These are phyloP conservation scores for Ormosia semicastrata DNA, from an alignment of 306 rosid species.

Conservation along the genomic window DNA sequence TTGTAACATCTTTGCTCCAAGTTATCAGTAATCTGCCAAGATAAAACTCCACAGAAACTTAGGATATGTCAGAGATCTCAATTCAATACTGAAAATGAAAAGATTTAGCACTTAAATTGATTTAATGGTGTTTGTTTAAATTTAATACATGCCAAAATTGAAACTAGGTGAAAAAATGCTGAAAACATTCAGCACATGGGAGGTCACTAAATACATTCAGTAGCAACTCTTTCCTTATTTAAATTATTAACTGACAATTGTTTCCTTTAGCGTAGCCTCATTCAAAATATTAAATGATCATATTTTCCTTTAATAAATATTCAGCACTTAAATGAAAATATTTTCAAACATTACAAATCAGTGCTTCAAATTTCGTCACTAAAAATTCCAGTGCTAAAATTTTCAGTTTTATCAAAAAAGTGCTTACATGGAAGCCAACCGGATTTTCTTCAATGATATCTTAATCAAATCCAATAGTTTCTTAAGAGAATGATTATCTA, in stretches of 20 bases:
- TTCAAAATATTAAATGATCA: slow-evolving; percentile 2
- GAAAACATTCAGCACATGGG: slow-evolving; percentile 9
- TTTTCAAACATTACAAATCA: slow-evolving; percentile 19
- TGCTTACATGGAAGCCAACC: slow-evolving; percentile 11
- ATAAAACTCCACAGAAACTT: slow-evolving; percentile 29
- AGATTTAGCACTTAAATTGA: slow-evolving; percentile 2
- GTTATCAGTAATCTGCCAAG: slow-evolving; percentile 65
- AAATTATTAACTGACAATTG: neutral
- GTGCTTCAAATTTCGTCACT: neutral
- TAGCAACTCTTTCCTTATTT: neutral
- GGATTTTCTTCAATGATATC: neutral
- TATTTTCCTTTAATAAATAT: slow-evolving; percentile 3
- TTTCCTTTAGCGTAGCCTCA: neutral
- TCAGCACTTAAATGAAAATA: slow-evolving; percentile 3
- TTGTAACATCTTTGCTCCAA: slow-evolving; percentile 88
- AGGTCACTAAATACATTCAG: neutral
- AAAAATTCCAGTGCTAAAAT: neutral
- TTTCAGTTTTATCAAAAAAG: neutral
- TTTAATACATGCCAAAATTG: slow-evolving; percentile 12
- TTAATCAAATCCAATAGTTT: neutral
- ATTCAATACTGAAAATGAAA: slow-evolving; percentile 23
- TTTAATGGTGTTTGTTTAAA: neutral
- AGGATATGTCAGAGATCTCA: slow-evolving; percentile 18
- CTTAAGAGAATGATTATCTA: slow-evolving; percentile 11
- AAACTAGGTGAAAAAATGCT: slow-evolving; percentile 7